These are phyloP conservation scores for Clavariopsis aquatica DNA, from an alignment of 495 filamentous ascomycete genomes.

Conservation along the genomic window DNA sequence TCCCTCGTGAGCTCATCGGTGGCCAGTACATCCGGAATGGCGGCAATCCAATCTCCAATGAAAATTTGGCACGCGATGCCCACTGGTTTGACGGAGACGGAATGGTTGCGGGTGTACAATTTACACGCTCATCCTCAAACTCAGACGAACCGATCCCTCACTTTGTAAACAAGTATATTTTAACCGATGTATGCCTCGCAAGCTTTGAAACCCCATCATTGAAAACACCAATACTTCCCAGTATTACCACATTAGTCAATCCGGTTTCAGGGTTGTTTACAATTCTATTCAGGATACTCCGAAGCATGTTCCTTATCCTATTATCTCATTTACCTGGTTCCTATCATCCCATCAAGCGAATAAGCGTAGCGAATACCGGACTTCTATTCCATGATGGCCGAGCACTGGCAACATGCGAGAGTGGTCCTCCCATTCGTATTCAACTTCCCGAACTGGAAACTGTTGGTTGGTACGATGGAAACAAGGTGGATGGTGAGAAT, in stretches of 20 bases:
- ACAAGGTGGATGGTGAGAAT: conserved; percentile 52
- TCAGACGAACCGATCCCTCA: conserved; percentile 50
- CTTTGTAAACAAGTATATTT: conserved; percentile 65
- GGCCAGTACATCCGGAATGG: conserved; percentile 72
- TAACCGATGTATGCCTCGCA: conserved; percentile 62
- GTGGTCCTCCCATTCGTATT: conserved; percentile 65
- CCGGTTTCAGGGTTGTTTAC: conserved; percentile 48
- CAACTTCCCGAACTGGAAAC: conserved; percentile 62
- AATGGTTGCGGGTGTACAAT: conserved; percentile 66
- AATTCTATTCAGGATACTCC: conserved; percentile 51
- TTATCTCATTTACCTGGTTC: conserved; percentile 58
- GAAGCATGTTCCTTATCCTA: conserved; percentile 56
- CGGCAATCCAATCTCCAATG: conserved; percentile 63
- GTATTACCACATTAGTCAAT: conserved; percentile 62
- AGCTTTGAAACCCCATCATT: conserved; percentile 49
- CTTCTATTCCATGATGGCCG: conserved; percentile 65
- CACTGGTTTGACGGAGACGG: conserved; percentile 76
- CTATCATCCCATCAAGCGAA: conserved; percentile 56
- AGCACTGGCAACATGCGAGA: conserved; percentile 66
- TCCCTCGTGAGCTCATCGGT: conserved; percentile 61
- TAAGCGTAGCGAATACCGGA: conserved; percentile 65
- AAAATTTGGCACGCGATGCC: conserved; percentile 55
- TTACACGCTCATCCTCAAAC: conserved; percentile 45
- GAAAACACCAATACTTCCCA: conserved; percentile 57
- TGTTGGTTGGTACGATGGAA: conserved; percentile 66